A percentile compares a stretch with the other conserved stretches of the same genome.
These are phyloP conservation scores for Pseudogymnoascus sp. DNA, from an alignment of 2,329 filamentous ascomycete species.

Conservation along the genomic window DNA sequence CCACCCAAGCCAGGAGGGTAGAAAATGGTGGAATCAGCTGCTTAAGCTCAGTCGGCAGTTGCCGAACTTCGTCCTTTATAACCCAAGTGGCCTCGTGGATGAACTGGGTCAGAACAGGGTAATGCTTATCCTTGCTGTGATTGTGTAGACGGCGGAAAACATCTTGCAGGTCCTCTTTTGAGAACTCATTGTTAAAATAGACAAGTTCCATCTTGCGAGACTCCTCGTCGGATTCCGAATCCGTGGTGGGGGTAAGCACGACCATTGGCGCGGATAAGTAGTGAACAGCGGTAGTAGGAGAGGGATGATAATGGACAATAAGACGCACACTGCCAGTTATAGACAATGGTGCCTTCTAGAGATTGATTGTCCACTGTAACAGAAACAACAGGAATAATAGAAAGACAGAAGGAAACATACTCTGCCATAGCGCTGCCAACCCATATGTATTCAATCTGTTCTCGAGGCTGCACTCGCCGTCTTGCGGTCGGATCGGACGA, in stretches of 20 bases:
- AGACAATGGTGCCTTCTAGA: neutral
- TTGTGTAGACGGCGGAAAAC: neutral
- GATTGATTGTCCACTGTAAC: neutral
- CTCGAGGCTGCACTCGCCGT: neutral
- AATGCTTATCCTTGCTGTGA: neutral
- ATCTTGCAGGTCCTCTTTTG: neutral
- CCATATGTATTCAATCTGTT: neutral
- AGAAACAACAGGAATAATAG: neutral
- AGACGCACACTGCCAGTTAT: neutral
- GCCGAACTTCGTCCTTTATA: neutral
- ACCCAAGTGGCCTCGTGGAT: neutral
- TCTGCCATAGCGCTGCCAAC: neutral
- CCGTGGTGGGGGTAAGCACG: neutral
- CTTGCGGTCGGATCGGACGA: neutral
- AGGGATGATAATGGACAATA: neutral
- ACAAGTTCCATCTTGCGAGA: neutral
- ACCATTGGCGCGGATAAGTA: neutral
- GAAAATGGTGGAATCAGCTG: neutral
- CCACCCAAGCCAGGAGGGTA: neutral
- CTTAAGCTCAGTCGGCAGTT: neutral
- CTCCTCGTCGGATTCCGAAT: neutral
- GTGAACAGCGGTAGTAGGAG: neutral
- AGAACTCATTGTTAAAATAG: neutral
- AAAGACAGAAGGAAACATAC: neutral
- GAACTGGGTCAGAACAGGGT: neutral